These are phyloP conservation scores for Chaetomium cochliodes DNA, from an alignment of 495 filamentous ascomycete species.

Conservation along the genomic window DNA sequence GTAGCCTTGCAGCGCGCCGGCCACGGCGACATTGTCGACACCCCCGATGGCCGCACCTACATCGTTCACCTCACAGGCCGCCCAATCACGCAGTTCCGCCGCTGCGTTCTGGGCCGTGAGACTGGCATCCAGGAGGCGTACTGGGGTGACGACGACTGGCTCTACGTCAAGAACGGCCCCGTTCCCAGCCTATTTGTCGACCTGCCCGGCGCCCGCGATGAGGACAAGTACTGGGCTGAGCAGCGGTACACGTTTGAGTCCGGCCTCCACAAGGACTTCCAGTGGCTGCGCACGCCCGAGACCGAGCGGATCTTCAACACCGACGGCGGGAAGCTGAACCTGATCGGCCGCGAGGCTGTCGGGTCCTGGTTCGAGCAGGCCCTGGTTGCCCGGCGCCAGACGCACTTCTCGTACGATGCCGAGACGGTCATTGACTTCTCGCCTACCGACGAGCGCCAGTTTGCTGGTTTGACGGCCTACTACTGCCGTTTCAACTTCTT, in stretches of 20 bases:
- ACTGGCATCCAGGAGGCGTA: slow-evolving; percentile 54
- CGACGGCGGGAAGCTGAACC: slow-evolving; percentile 39
- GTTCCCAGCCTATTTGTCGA: slow-evolving; percentile 54
- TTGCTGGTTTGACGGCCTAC: slow-evolving; percentile 56
- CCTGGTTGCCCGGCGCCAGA: slow-evolving; percentile 53
- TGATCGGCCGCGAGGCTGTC: slow-evolving; percentile 51
- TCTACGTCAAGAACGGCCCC: slow-evolving; percentile 56
- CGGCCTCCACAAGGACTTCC: slow-evolving; percentile 52
- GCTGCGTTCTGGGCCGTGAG: slow-evolving; percentile 57
- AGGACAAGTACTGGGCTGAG: slow-evolving; percentile 53
- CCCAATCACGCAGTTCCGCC: slow-evolving; percentile 51
- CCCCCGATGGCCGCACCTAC: slow-evolving; percentile 56
- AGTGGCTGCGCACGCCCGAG: slow-evolving; percentile 58
- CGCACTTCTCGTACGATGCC: slow-evolving; percentile 57
- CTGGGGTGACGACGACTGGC: slow-evolving; percentile 56
- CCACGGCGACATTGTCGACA: slow-evolving; percentile 60
- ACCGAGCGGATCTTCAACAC: slow-evolving; percentile 52
- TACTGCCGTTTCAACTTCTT: slow-evolving; percentile 61
- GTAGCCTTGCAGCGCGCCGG: slow-evolving; percentile 54
- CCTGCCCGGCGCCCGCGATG: slow-evolving; percentile 48
- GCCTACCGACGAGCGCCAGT: slow-evolving; percentile 54
- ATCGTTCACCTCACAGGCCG: slow-evolving; percentile 55
- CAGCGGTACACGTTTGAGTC: slow-evolving; percentile 49
- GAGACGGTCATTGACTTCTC: slow-evolving; percentile 54
- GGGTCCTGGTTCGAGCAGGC: slow-evolving; percentile 59